Percentiles rank a stretch among this genome's conserved stretches.
Evolutionary conservation across 2,329 filamentous ascomycete genomes (phyloP).

Genomic region (Nakataea oryzae): DNA sequence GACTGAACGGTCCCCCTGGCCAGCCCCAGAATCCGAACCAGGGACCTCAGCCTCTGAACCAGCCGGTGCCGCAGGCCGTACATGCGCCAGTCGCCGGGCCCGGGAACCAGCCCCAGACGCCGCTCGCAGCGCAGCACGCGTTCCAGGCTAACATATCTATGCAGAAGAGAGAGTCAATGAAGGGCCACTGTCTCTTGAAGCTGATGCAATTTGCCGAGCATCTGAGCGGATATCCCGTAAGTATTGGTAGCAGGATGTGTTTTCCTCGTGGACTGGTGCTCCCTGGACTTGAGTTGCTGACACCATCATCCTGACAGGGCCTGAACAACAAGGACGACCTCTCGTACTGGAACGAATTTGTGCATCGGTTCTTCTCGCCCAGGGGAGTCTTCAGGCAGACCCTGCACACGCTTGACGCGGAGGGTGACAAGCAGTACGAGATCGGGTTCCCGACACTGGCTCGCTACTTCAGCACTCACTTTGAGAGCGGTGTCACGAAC

Average conservation of each 20-base stretch:
- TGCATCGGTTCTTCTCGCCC: conserved; percentile 69
- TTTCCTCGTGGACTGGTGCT: not conserved
- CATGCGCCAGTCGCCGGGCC: conserved; percentile 12
- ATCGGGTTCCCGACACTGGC: conserved; percentile 73
- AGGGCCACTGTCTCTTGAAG: conserved; percentile 47
- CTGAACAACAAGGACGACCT: conserved; percentile 55
- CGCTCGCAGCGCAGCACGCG: conserved; percentile 22
- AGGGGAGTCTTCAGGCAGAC: conserved; percentile 68
- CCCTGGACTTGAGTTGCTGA: not conserved
- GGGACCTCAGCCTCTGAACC: conserved; percentile 19
- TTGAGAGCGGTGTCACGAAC: conserved; percentile 72
- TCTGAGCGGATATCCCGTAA: conserved; percentile 45
- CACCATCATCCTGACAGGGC: conserved; percentile 3
- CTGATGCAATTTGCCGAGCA: conserved; percentile 54
- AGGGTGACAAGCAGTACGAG: conserved; percentile 71
- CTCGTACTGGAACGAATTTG: conserved; percentile 69
- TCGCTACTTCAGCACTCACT: conserved; percentile 84
- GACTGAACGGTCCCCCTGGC: conserved; percentile 24
- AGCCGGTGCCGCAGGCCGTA: conserved; percentile 18
- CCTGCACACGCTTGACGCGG: conserved; percentile 43
- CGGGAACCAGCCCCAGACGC: conserved; percentile 28
- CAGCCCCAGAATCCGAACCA: conserved; percentile 21
- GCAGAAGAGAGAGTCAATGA: conserved; percentile 38
- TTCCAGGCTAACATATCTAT: conserved; percentile 26
- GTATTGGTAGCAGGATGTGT: conserved; percentile 11